phyloP scores from a whole-genome alignment of 2,329 filamentous ascomycete genomes.

The Penicillium verrucosum region DNA sequence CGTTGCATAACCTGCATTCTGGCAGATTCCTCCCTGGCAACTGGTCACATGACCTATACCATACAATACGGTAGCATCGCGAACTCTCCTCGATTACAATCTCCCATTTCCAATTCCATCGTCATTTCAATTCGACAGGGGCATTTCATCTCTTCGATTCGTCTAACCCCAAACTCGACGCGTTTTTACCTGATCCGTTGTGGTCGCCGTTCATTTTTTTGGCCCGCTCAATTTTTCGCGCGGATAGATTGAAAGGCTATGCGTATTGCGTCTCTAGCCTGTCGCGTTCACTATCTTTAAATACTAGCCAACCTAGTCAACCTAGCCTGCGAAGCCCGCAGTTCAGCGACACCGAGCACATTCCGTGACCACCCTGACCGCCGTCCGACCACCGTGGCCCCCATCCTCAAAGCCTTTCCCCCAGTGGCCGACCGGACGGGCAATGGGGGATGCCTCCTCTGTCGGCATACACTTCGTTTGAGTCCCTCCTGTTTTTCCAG shows the following conservation, averaged over 20 bases:
- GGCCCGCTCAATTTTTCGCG: slow-evolving; percentile 11
- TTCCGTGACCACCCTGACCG: slow-evolving; percentile 2
- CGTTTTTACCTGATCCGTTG: slow-evolving; percentile 11
- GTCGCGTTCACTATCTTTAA: slow-evolving; percentile 5
- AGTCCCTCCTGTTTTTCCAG: slow-evolving; percentile 82
- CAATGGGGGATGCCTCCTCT: slow-evolving; percentile 57
- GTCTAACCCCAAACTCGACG: neutral
- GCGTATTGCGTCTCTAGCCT: slow-evolving; percentile 13
- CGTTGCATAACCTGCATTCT: neutral
- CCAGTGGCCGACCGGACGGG: slow-evolving; percentile 39
- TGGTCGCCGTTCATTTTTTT: slow-evolving; percentile 5
- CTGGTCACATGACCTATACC: slow-evolving; percentile 9
- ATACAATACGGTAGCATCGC: slow-evolving; percentile 4
- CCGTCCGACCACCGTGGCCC: slow-evolving; percentile 35
- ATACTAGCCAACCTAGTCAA: neutral
- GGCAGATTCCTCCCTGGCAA: slow-evolving; percentile 10
- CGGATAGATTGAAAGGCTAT: slow-evolving; percentile 21
- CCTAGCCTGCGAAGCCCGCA: neutral
- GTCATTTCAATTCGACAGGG: neutral
- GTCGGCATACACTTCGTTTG: slow-evolving; percentile 75
- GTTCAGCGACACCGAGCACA: neutral
- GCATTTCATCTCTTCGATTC: neutral
- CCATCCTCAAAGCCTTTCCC: slow-evolving; percentile 32
- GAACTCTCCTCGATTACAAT: slow-evolving; percentile 1
- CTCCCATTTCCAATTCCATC: slow-evolving; percentile 5